Evolutionary conservation across 768 basidiomycete species (phyloP), one percentile per base, ranked within the genome.

Genomic region (Russula foetens): DNA sequence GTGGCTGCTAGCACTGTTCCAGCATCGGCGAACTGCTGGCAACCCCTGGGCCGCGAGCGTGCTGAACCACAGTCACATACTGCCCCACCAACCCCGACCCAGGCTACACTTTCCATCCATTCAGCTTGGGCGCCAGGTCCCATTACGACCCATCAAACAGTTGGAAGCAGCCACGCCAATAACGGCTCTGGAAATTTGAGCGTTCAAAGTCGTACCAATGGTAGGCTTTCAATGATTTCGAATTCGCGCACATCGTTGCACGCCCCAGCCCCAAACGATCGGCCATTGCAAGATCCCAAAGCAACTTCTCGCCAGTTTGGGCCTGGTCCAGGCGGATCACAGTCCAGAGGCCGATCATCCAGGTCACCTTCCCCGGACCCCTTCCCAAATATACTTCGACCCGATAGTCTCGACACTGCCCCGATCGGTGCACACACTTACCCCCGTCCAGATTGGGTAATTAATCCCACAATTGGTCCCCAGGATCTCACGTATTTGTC

Each of bases 1-100:
- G 9, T 50, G 19, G 54, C 60, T 24, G 60, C 60, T 3, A 62
- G 60, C 15, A 9, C 0, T 11, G 21, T 62, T 24, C 60, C 60
- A 33, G 1, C 55, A 17, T 62, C 60, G 11, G 56, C 38, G 19
- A 57, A 44, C 50, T n/a, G n/a, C n/a, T n/a, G n/a, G n/a, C 23
- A 28, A 35, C 9, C 35, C 15, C 8, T 56, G 14, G 41, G 3
- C 35, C 58, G 3, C 50, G 11, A 35, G 11, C 26, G 12, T 23
- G 28, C n/a, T 17, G 21, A 38, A n/a, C 15, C 12, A 24, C 58
- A 59, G 31, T 15, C 35, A 2, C 15, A 23, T 15, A 41, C 4
- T 4, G 15, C 17, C 6, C 2, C 44, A 1, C 11, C n/a, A 28
- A 23, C 35, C 15, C 45, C 26, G 23, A 26, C 17, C 12, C 26